These are phyloP conservation scores for Arthrinium phaeospermum DNA, from an alignment of 2,329 filamentous ascomycete species.

Conservation along the genomic window DNA sequence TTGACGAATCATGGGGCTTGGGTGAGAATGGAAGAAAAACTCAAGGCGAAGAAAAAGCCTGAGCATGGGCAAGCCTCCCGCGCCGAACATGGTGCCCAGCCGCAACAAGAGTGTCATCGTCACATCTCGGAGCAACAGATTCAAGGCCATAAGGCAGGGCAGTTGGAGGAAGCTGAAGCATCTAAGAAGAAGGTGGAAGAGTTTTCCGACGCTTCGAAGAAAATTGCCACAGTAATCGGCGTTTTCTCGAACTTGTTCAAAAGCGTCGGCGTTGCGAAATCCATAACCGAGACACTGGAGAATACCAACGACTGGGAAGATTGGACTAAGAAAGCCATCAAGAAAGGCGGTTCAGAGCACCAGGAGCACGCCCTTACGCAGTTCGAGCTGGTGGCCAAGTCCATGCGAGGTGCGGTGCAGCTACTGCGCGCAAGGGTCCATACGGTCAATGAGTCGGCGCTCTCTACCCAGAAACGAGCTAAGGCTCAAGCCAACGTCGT, in stretches of 20 bases:
- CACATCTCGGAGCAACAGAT: background rate
- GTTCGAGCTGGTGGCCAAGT: background rate
- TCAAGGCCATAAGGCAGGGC: background rate
- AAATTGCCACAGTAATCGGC: slow-evolving; percentile 22
- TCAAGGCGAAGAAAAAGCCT: background rate
- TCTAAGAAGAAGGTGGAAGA: background rate
- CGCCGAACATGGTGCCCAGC: background rate
- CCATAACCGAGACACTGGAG: slow-evolving; percentile 16
- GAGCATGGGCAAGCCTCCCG: background rate
- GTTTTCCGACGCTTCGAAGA: slow-evolving; percentile 3
- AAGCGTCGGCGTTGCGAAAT: slow-evolving; percentile 22
- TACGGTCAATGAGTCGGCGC: slow-evolving; percentile 21
- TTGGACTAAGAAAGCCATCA: background rate
- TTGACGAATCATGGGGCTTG: slow-evolving; percentile 23
- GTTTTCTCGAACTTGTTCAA: slow-evolving; percentile 25
- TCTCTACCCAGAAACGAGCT: slow-evolving; percentile 18
- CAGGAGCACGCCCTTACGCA: background rate
- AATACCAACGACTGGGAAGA: background rate
- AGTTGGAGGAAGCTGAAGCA: background rate
- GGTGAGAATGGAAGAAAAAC: background rate
- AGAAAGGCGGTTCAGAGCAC: background rate
- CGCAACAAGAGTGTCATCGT: background rate
- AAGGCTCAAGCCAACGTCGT: slow-evolving; percentile 25
- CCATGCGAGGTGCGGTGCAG: background rate
- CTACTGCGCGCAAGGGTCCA: slow-evolving; percentile 21